These are phyloP conservation scores for Alternaria hordeiaustralica DNA, from an alignment of 2,329 filamentous ascomycete genomes.

Conservation along the genomic window DNA sequence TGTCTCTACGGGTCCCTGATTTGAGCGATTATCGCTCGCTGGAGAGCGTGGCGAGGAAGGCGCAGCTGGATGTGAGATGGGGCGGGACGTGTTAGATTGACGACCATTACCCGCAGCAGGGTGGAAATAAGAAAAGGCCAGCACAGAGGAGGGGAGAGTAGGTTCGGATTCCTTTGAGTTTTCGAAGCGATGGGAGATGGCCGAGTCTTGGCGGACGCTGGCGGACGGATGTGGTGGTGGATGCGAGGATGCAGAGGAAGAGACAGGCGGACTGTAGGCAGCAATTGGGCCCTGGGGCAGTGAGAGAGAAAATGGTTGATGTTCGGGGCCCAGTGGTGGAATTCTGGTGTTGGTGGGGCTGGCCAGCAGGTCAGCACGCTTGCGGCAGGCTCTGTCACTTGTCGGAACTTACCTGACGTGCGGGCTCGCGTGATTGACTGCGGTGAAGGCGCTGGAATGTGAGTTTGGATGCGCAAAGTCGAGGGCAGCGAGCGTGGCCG, in stretches of 20 bases:
- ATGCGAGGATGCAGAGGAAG: slow-evolving; percentile 16
- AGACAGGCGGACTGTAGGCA: slow-evolving; percentile 10
- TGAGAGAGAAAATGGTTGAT: slow-evolving; percentile 8
- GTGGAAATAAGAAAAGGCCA: slow-evolving; percentile 17
- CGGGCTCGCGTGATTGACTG: slow-evolving; percentile 23
- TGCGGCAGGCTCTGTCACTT: not conserved
- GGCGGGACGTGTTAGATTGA: slow-evolving; percentile 16
- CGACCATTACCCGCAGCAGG: slow-evolving; percentile 9
- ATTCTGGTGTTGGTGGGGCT: slow-evolving; percentile 19
- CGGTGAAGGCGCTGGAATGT: slow-evolving; percentile 11
- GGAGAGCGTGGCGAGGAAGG: slow-evolving; percentile 17
- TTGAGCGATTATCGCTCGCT: slow-evolving; percentile 2
- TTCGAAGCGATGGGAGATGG: slow-evolving; percentile 22
- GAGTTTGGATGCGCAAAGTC: slow-evolving; percentile 6
- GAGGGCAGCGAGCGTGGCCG: not conserved
- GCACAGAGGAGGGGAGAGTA: slow-evolving; percentile 13
- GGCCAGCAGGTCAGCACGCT: slow-evolving; percentile 13
- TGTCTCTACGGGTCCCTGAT: slow-evolving; percentile 8
- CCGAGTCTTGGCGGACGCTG: slow-evolving; percentile 29
- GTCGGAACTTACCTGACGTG: slow-evolving; percentile 20
- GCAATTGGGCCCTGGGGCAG: slow-evolving; percentile 9
- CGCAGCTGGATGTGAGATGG: slow-evolving; percentile 7
- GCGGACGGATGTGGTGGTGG: slow-evolving; percentile 5
- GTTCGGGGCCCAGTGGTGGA: slow-evolving; percentile 11
- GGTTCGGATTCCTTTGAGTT: slow-evolving; percentile 20